Percentiles rank a stretch among this genome's conserved stretches.
phyloP scores from a whole-genome alignment of 169 alveolate genomes.

The Cryptosporidium andersoni region DNA sequence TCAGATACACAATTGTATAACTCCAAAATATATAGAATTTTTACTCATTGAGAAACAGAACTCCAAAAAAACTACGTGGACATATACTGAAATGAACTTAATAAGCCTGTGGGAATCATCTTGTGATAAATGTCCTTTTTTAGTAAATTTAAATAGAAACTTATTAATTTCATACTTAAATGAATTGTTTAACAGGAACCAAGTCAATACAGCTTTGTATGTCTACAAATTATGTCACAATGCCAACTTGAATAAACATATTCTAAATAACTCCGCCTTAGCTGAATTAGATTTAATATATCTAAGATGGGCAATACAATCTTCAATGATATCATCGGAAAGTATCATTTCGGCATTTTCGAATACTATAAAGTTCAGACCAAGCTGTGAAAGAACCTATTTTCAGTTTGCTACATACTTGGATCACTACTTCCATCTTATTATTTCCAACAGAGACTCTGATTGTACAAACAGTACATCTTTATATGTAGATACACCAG shows the following conservation, averaged over 20 bases:
- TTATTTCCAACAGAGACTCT: slow-evolving; percentile 23
- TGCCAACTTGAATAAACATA: background rate
- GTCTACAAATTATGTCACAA: slow-evolving; percentile 12
- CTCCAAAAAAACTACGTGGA: slow-evolving; percentile 8
- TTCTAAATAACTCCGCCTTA: slow-evolving; percentile 16
- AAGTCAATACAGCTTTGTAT: slow-evolving; percentile 15
- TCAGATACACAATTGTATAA: slow-evolving; percentile 41
- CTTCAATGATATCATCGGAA: slow-evolving; percentile 65
- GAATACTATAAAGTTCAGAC: slow-evolving; percentile 31
- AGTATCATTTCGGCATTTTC: slow-evolving; percentile 19
- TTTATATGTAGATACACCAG: background rate
- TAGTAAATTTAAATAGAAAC: slow-evolving; percentile 8
- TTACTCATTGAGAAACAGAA: background rate
- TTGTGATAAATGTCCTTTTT: background rate
- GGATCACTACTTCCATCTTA: slow-evolving; percentile 54
- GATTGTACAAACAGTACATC: slow-evolving; percentile 7
- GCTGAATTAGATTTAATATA: slow-evolving; percentile 41
- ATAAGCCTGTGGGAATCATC: slow-evolving; percentile 17
- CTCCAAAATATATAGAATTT: slow-evolving; percentile 23
- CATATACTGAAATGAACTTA: slow-evolving; percentile 15
- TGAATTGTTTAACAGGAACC: slow-evolving; percentile 34
- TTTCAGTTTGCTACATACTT: slow-evolving; percentile 59
- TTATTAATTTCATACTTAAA: slow-evolving; percentile 24
- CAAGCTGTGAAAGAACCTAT: slow-evolving; percentile 67
- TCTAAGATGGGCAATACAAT: slow-evolving; percentile 58